These are phyloP conservation scores for Lactarius hatsudake DNA, from an alignment of 768 basidiomycete species.

Conservation along the genomic window DNA sequence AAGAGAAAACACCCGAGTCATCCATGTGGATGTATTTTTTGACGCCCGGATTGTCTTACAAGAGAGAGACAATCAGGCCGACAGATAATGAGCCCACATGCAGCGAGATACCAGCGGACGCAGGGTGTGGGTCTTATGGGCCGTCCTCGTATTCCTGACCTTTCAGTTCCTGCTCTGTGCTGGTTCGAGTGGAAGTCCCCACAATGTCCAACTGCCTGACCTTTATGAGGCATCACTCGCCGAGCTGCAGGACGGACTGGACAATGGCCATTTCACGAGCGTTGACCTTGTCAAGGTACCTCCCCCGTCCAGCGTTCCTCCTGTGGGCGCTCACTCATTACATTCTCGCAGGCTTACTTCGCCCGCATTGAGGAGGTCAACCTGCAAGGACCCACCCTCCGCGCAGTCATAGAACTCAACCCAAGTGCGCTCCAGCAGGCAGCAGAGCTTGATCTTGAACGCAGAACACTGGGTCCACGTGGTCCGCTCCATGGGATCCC, in stretches of 20 bases:
- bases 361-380: slow-evolving; percentile 46
- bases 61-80: too few species aligned
- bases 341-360: slow-evolving; percentile 38
- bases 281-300: slow-evolving; percentile 42
- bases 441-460: slow-evolving; percentile 32
- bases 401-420: slow-evolving; percentile 44
- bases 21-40: too few species aligned
- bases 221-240: slow-evolving; percentile 41
- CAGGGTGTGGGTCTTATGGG: neutral
- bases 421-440: slow-evolving; percentile 39
- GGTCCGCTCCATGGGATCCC: slow-evolving; percentile 38
- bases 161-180: neutral
- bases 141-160: neutral
- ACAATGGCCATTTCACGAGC: slow-evolving; percentile 38
- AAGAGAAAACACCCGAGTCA: too few species aligned
- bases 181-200: neutral
- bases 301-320: neutral
- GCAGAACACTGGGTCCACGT: slow-evolving; percentile 29
- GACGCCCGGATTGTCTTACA: too few species aligned
- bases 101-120: neutral
- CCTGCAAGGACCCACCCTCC: slow-evolving; percentile 36
- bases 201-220: slow-evolving; percentile 34
- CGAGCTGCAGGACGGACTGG: slow-evolving; percentile 41
- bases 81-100: neutral
- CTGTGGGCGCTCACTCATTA: neutral